Evolutionary conservation across 768 basidiomycete genomes (phyloP).

Genomic region (Tulasnella sp.): DNA sequence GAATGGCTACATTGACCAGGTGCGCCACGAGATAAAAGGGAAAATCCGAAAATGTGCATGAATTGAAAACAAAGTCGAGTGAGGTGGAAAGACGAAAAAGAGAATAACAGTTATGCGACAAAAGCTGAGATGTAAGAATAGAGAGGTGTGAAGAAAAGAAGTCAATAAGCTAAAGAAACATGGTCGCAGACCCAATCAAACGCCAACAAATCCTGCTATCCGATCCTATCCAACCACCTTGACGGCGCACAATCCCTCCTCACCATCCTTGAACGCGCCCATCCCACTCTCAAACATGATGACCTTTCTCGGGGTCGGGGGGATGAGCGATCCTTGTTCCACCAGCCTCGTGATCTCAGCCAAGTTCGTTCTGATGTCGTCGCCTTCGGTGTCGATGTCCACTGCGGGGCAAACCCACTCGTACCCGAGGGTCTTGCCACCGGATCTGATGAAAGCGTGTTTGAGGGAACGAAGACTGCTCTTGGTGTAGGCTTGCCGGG

Average conservation of each 20-base stretch:
- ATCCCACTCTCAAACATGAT: conserved; percentile 26
- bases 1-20: neutral
- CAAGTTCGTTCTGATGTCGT: conserved; percentile 59
- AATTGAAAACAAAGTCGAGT: neutral
- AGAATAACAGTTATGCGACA: neutral
- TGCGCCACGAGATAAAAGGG: neutral
- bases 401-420: conserved; percentile 77
- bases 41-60: neutral
- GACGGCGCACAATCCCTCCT: conserved; percentile 5
- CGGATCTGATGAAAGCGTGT: conserved; percentile 31
- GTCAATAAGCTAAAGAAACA: neutral
- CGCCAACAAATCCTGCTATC: neutral
- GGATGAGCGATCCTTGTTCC: conserved; percentile 39
- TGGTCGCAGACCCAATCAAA: neutral
- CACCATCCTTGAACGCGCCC: conserved; percentile 27
- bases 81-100: neutral
- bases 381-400: conserved; percentile 80
- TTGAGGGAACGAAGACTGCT: conserved; percentile 64
- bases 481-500: conserved; percentile 66
- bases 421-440: conserved; percentile 53
- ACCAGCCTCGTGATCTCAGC: conserved; percentile 44
- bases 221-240: neutral
- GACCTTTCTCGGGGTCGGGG: conserved; percentile 23
- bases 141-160: conserved; percentile 11
- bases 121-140: neutral